Percentiles rank a stretch among this genome's conserved stretches.
Conservation (phyloP, 2,329 filamentous ascomycete genomes). For the Claviceps sp. region DNA sequence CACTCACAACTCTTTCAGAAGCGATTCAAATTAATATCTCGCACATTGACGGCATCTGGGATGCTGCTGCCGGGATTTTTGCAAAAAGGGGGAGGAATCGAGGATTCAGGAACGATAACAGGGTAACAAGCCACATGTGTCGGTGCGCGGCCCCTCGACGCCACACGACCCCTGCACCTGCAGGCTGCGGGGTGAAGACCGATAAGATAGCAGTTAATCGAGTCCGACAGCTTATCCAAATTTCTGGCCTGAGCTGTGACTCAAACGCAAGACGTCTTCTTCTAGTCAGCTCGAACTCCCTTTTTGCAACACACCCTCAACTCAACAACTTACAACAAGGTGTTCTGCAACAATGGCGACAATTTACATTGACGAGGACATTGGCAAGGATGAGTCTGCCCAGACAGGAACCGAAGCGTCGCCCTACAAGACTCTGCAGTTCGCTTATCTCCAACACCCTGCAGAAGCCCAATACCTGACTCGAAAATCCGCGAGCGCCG, state of each 20-base stretch:
- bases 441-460: slow-evolving; percentile 49
- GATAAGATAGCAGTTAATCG: neutral
- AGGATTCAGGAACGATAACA: no score
- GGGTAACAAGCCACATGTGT: neutral
- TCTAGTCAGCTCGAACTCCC: neutral
- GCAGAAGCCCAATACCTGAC: slow-evolving; percentile 17
- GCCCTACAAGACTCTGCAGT: slow-evolving; percentile 70
- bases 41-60: no score
- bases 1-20: no score
- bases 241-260: neutral
- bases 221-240: neutral
- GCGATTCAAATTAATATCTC: no score
- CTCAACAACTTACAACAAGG: slow-evolving; percentile 2
- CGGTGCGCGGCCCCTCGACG: neutral
- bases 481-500: slow-evolving; percentile 43
- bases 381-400: slow-evolving; percentile 56
- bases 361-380: slow-evolving; percentile 56
- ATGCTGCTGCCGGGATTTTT: no score
- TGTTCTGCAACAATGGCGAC: slow-evolving; percentile 15
- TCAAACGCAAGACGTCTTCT: neutral
- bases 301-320: neutral
- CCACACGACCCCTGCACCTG: neutral
- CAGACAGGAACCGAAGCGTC: slow-evolving; percentile 55
- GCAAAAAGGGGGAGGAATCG: no score
- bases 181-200: neutral